phyloP scores from a whole-genome alignment of 768 basidiomycete species.

The Serendipita vermifera region DNA sequence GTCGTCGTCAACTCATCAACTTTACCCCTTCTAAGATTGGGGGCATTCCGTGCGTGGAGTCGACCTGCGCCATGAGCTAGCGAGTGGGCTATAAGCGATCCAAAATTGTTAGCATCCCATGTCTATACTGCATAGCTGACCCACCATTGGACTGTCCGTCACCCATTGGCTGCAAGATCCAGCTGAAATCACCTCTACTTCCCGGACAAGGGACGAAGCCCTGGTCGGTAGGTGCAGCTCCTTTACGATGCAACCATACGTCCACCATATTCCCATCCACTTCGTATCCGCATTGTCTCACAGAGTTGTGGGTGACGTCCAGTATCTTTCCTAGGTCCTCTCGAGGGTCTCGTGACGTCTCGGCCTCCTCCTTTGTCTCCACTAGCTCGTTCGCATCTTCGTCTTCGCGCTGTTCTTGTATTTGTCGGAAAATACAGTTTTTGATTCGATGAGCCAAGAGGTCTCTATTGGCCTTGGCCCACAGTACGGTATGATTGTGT shows the following conservation, averaged over 20 bases:
- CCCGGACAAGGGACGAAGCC: slow-evolving; percentile 29
- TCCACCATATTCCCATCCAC: slow-evolving; percentile 16
- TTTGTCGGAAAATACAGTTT: slow-evolving; percentile 23
- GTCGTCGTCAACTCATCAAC: slow-evolving; percentile 22
- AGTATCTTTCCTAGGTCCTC: slow-evolving; percentile 22
- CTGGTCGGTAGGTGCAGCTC: slow-evolving; percentile 27
- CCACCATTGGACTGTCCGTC: slow-evolving; percentile 27
- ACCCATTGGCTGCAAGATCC: slow-evolving; percentile 25
- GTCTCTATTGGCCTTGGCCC: slow-evolving; percentile 30
- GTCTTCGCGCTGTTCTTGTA: neutral
- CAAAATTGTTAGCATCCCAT: too few relatives aligned
- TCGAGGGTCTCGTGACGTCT: neutral
- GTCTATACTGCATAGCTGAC: too few relatives aligned
- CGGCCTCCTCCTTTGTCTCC: neutral
- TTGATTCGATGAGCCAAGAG: slow-evolving; percentile 28
- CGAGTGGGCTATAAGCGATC: slow-evolving; percentile 24
- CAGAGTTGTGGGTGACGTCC: slow-evolving; percentile 31
- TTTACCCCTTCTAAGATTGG: slow-evolving; percentile 20
- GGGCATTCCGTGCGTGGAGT: slow-evolving; percentile 23
- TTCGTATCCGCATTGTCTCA: slow-evolving; percentile 19
- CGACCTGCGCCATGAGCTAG: slow-evolving; percentile 31
- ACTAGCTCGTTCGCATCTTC: neutral
- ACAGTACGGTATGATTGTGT: slow-evolving; percentile 28
- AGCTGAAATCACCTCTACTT: slow-evolving; percentile 29
- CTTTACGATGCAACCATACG: slow-evolving; percentile 31